phyloP scores from a whole-genome alignment of 495 filamentous ascomycete species.

The Hyaloscypha bicolor region DNA sequence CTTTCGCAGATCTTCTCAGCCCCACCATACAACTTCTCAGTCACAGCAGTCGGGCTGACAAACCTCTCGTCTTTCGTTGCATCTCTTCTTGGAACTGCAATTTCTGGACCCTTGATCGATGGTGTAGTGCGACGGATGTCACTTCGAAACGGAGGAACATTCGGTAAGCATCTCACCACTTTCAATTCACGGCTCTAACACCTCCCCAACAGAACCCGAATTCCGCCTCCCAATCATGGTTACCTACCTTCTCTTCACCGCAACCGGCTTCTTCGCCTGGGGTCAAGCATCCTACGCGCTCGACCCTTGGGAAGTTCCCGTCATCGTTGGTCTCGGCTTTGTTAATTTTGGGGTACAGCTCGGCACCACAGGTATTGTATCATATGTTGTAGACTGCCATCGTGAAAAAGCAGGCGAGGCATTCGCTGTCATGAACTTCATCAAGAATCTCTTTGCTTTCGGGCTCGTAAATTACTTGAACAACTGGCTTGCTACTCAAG shows the following conservation, averaged over 20 bases:
- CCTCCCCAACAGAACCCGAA: conserved; percentile 41
- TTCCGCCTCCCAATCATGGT: conserved; percentile 49
- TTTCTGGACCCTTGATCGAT: conserved; percentile 46
- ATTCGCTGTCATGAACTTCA: conserved; percentile 45
- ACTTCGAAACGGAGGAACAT: conserved; percentile 32
- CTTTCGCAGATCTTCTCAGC: conserved; percentile 50
- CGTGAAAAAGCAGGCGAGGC: conserved; percentile 45
- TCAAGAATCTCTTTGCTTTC: conserved; percentile 46
- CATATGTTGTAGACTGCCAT: conserved; percentile 46
- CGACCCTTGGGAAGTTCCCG: conserved; percentile 37
- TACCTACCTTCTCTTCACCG: conserved; percentile 43
- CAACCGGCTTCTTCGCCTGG: conserved; percentile 49
- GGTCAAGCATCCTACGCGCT: conserved; percentile 38
- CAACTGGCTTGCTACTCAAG: conserved; percentile 42
- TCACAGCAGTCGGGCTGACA: conserved; percentile 45
- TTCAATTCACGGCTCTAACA: neutral
- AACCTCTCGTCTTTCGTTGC: conserved; percentile 47
- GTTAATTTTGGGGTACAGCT: conserved; percentile 49
- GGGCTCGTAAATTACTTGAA: conserved; percentile 43
- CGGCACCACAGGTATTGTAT: conserved; percentile 42
- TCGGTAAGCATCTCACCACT: conserved; percentile 17
- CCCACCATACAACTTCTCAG: conserved; percentile 49
- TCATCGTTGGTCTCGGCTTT: conserved; percentile 46
- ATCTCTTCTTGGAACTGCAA: conserved; percentile 39
- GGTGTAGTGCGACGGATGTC: conserved; percentile 38